Base-by-base conservation (phyloP, 2,329 filamentous ascomycete species). In the Penicillium vulpinum region DNA sequence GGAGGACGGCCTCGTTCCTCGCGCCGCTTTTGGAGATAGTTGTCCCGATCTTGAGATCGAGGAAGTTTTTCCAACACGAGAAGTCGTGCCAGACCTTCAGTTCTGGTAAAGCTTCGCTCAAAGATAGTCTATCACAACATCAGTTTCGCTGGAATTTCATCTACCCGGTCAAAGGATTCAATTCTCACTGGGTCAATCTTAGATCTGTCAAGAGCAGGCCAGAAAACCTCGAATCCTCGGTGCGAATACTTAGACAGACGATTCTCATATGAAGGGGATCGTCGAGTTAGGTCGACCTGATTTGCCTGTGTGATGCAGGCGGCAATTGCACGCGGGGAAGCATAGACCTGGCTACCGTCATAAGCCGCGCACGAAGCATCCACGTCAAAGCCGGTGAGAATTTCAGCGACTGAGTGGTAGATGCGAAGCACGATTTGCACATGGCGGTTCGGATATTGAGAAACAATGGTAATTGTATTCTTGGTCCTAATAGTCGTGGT, bases 261-360 rank as follows among this genome's bases (percentile, higher is more conserved):
- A 63, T 91, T 95, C 69, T 96, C 91, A 64, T 96, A 96, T 0
- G 90, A 94, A 0, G 91, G 90, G 18, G 89, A 93, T 40, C 91
- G 85, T 21, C 91, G 84, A 4, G 85, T 87, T 35, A 96, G 80
- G 68, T 96, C 91, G 58, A 95, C 81, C 3, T 87, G 87, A 66
- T 96, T 95, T 69, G 85, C 82, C 73, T 96, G 91, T 0, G 90
- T 93, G 69, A 93, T 87, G 72, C 88, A 93, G 10, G 90, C 88
- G 43, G 85, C 85, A 15, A 96, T 72, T 2, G 91, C 91, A 56
- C 91, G 83, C 2, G 91, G 91, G 3, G 88, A 87, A 24, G 86
- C 86, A 68, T 88, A 95, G 18, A 96, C 90, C 67, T 94, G 88
- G 21, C 83, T 82, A 35, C 91, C 91, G 70, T 94, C 86, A 64